Evolutionary conservation across 441 rosid genomes (phyloP), one percentile per base, ranked within the genome.

Genomic region (Geranium incanum): DNA sequence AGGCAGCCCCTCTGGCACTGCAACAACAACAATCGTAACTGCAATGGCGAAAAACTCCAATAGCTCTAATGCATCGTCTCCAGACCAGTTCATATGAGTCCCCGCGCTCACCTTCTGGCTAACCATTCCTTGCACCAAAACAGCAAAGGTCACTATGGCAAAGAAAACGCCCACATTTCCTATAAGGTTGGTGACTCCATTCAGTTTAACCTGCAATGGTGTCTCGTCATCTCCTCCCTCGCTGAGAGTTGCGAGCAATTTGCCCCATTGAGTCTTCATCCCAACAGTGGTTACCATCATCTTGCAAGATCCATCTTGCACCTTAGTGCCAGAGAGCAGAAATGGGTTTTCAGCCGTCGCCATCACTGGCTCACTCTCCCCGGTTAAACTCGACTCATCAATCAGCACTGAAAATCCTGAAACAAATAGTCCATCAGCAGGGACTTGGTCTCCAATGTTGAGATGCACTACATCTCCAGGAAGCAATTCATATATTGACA

Each of bases 381-480:
- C 64, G 6, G 64, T 59, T 7, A 59, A 6, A 19, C 64, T 59
- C 1, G 64, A 59, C 64, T 59, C 64, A 18, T 59, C 64, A 18
- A 59, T 59, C 1, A 59, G 33, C 64, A 59, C 64, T 1, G 64
- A 59, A 7, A 59, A 59, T 19, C 64, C 64, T 1, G 33, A 19
- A 18, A 59, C 64, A 59, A 59, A 59, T 18, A 59, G 64, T 19
- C 64, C 64, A 59, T 59, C 64, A 59, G 64, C 64, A 19, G 64
- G 64, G 4, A 59, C 64, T 59, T 59, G 64, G 64, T 59, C 64
- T 59, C 64, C 64, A 59, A 59, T 59, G 64, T 59, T 59, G 4
- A 59, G 33, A 19, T 59, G 64, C 33, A 59, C 64, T 5, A 59
- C 19, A 59, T 59, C 64, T 19, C 64, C 64, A 2, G 64, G 64